A percentile compares a stretch with the other conserved stretches of the same genome.
These are phyloP conservation scores for Chlorella sp. DNA, from an alignment of 139 green algal genomes.

Conservation along the genomic window DNA sequence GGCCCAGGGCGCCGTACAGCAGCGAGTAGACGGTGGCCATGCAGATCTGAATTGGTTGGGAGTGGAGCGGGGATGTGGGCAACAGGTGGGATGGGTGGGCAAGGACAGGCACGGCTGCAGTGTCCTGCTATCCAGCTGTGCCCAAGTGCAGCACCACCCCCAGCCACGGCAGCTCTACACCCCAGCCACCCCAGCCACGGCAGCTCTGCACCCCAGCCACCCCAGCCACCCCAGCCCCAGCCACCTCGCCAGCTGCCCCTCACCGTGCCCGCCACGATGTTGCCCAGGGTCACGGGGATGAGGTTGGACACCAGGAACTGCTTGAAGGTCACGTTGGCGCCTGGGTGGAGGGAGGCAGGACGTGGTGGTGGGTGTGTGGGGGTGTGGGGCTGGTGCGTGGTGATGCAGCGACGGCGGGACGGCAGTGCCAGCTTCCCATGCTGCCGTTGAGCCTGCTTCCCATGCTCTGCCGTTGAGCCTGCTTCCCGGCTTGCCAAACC, in stretches of 20 bases:
- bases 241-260: background rate
- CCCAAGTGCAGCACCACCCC: too few relatives aligned
- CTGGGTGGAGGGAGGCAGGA: conserved; percentile 22
- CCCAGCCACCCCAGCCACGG: too few relatives aligned
- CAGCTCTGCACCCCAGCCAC: too few relatives aligned
- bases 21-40: conserved; percentile 71
- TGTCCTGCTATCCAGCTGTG: too few relatives aligned
- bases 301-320: conserved; percentile 71
- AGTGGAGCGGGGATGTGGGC: background rate
- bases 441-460: too few relatives aligned
- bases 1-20: conserved; percentile 63
- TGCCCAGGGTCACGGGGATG: conserved; percentile 92
- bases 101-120: too few relatives aligned
- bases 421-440: too few relatives aligned
- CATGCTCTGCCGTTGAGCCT: too few relatives aligned
- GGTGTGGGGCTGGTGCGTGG: background rate
- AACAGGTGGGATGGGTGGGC: too few relatives aligned
- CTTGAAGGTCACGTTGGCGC: conserved; percentile 71
- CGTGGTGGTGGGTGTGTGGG: background rate
- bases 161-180: too few relatives aligned
- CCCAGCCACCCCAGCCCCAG: background rate
- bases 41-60: conserved; percentile 36
- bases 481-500: too few relatives aligned
- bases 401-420: too few relatives aligned
- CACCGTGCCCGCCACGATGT: conserved; percentile 80